These are phyloP conservation scores for Umbelopsis vinacea DNA, from an alignment of 192 early-diverging fungal genomes.

Conservation along the genomic window DNA sequence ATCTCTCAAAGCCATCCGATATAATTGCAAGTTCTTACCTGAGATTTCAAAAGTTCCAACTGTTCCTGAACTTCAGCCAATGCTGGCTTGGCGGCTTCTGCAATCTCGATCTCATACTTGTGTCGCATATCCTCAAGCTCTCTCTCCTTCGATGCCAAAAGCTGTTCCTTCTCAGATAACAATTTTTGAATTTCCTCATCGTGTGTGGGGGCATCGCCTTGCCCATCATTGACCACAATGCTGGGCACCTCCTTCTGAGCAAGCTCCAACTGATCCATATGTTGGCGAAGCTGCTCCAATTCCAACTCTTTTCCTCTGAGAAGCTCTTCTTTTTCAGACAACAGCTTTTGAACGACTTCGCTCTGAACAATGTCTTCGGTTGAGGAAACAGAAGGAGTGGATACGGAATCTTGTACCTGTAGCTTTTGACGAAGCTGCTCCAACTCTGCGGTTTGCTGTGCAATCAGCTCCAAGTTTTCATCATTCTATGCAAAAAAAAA, in stretches of 20 bases:
- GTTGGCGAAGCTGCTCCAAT: conserved; percentile 7
- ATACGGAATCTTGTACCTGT: not conserved
- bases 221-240: conserved; percentile 3
- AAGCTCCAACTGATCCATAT: not conserved
- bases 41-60: conserved; percentile 31
- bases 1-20: not conserved
- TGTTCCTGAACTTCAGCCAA: conserved; percentile 35
- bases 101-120: conserved; percentile 28
- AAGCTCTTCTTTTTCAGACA: conserved; percentile 34
- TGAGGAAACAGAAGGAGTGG: not conserved
- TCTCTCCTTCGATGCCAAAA: not conserved
- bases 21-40: not conserved
- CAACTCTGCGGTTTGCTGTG: conserved; percentile 34
- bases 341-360: conserved; percentile 7
- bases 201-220: not conserved
- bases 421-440: conserved; percentile 33
- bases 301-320: conserved; percentile 30
- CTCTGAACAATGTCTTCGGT: conserved; percentile 14
- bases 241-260: conserved; percentile 3
- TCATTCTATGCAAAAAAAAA: conserved; percentile 29
- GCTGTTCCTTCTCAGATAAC: not conserved
- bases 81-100: conserved; percentile 38
- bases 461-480: conserved; percentile 37
- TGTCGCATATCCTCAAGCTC: not conserved
- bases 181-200: not conserved